Evolutionary conservation across 306 rosid species (phyloP).

Genomic region (Astragalus membranaceus): DNA sequence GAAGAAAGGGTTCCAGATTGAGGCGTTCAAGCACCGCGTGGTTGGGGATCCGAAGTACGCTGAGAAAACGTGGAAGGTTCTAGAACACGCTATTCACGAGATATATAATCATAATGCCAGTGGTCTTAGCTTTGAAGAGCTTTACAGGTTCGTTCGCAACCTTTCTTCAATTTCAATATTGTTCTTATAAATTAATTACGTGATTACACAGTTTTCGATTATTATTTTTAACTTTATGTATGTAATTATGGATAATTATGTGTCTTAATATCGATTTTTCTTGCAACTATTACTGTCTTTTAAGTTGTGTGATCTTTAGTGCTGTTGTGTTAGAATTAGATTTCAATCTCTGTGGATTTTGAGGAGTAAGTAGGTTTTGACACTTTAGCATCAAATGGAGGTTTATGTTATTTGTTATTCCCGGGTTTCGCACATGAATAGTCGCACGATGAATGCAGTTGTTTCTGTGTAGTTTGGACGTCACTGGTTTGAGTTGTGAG

Average conservation of each 20-base stretch:
- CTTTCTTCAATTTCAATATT: background rate
- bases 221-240: background rate
- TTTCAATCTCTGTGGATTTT: background rate
- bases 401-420: background rate
- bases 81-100: conserved; percentile 49
- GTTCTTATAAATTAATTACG: background rate
- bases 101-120: conserved; percentile 49
- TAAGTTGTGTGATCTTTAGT: background rate
- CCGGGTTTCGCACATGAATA: background rate
- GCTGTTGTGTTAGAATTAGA: background rate
- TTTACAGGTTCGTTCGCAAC: conserved; percentile 31
- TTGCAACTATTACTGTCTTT: background rate
- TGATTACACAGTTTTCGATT: background rate
- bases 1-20: conserved; percentile 36
- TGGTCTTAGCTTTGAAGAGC: conserved; percentile 47
- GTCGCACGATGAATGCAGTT: background rate
- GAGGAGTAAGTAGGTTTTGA: background rate
- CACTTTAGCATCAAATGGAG: background rate
- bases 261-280: background rate
- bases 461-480: too few species aligned
- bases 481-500: background rate
- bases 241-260: background rate
- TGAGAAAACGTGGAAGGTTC: conserved; percentile 47
- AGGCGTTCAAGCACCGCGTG: conserved; percentile 42
- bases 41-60: conserved; percentile 47